phyloP scores from a whole-genome alignment of 805 yeast species.

The Maudiozyma turicensis region DNA sequence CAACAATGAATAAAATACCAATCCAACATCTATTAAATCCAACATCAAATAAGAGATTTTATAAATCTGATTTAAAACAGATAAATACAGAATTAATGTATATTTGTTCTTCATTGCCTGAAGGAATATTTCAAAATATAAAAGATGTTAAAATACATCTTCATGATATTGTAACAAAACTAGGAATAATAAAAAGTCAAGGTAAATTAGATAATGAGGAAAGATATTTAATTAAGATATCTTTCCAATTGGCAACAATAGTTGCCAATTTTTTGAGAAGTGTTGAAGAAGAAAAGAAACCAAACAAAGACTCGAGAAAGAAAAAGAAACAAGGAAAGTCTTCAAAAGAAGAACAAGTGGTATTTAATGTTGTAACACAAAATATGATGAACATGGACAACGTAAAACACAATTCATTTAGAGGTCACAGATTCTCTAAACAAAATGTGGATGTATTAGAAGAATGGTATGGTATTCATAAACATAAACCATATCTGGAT shows the following conservation, averaged over 20 bases:
- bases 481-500: constrained; percentile 14
- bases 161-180: constrained; percentile 2
- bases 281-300: neutral
- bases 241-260: constrained; percentile 8
- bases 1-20: constrained; percentile 14
- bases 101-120: constrained; percentile 8
- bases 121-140: no score
- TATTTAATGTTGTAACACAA: constrained; percentile 13
- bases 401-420: constrained; percentile 6
- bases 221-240: constrained; percentile 2
- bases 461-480: constrained; percentile 12
- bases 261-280: constrained; percentile 5
- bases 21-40: constrained; percentile 15
- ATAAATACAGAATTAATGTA: constrained; percentile 6
- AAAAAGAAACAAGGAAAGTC: neutral
- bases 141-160: constrained; percentile 3
- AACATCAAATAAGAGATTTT: constrained; percentile 1
- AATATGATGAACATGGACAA: constrained; percentile 7
- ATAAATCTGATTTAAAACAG: constrained; percentile 5
- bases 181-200: constrained; percentile 1
- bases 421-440: constrained; percentile 16
- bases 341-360: neutral
- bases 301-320: neutral
- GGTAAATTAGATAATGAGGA: constrained; percentile 4
- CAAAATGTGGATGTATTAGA: constrained; percentile 9